Percentiles rank a stretch among this genome's conserved stretches.
Conservation (phyloP, 2,329 filamentous ascomycete genomes). For the Aspergillus tubingensis region DNA sequence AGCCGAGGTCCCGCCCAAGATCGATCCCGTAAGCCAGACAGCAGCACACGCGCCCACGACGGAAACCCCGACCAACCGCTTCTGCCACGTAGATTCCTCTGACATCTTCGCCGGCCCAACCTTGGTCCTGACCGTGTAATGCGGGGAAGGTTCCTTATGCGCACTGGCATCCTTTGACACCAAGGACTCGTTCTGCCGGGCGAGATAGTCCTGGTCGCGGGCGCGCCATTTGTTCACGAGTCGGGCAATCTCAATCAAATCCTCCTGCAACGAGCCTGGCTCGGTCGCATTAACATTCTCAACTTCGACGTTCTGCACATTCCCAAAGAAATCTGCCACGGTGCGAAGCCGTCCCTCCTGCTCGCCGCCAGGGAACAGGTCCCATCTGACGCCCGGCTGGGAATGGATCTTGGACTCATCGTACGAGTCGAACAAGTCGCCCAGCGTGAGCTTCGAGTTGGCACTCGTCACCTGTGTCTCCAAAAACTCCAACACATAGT, state of each 20-base stretch:
- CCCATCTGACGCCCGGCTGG: constrained; percentile 87
- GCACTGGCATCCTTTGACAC: constrained; percentile 11
- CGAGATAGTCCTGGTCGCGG: constrained; percentile 37
- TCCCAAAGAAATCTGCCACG: constrained; percentile 97
- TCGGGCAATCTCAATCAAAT: constrained; percentile 70
- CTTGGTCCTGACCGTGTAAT: constrained; percentile 40
- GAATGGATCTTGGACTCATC: constrained; percentile 94
- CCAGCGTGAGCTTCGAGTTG: constrained; percentile 83
- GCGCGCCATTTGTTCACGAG: constrained; percentile 57
- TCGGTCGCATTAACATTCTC: constrained; percentile 63
- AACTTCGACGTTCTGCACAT: constrained; percentile 94
- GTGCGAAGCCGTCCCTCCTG: constrained; percentile 73
- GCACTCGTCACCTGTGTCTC: constrained; percentile 86
- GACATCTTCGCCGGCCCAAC: constrained; percentile 60
- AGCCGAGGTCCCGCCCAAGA: constrained; percentile 29
- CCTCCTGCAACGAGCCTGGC: constrained; percentile 58
- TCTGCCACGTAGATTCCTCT: constrained; percentile 67
- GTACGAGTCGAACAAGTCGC: constrained; percentile 94
- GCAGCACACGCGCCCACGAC: constrained; percentile 39
- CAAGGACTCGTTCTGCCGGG: constrained; percentile 26
- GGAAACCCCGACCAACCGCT: constrained; percentile 39
- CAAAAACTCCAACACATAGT: constrained; percentile 96
- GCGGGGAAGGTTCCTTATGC: constrained; percentile 13
- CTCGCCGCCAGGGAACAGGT: constrained; percentile 87
- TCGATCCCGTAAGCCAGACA: constrained; percentile 39